These are phyloP conservation scores for Sclerotinia glacialis DNA, from an alignment of 2,329 filamentous ascomycete species.

Conservation along the genomic window DNA sequence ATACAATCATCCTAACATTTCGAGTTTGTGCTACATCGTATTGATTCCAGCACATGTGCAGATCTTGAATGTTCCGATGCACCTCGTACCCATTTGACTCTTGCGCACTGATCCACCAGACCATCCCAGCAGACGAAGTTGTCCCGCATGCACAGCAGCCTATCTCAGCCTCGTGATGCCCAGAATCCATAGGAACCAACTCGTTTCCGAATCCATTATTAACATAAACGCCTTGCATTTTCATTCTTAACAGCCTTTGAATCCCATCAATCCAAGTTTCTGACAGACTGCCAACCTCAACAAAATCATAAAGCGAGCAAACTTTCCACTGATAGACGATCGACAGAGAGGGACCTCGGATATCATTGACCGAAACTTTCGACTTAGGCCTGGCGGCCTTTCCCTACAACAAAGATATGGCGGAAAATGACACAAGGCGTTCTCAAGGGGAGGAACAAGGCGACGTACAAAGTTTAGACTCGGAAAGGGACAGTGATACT, in stretches of 20 bases:
- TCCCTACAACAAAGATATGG: slow-evolving; percentile 23
- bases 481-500: background rate
- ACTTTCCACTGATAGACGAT: background rate
- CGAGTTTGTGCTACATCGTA: slow-evolving; percentile 6
- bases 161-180: slow-evolving; percentile 20
- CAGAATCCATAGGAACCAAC: slow-evolving; percentile 1
- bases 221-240: background rate
- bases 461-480: slow-evolving; percentile 15
- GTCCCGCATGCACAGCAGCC: slow-evolving; percentile 14
- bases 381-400: background rate
- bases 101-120: slow-evolving; percentile 20
- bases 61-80: slow-evolving; percentile 9
- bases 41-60: slow-evolving; percentile 13
- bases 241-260: background rate
- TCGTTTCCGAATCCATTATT: background rate
- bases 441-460: slow-evolving; percentile 20
- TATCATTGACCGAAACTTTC: background rate
- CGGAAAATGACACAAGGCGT: slow-evolving; percentile 21
- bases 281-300: background rate
- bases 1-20: background rate
- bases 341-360: background rate
- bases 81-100: slow-evolving; percentile 6
- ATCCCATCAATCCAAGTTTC: background rate
- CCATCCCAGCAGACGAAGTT: slow-evolving; percentile 10
- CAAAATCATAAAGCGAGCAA: background rate